Percentiles rank a stretch among this genome's conserved stretches.
phyloP scores from a whole-genome alignment of 2,329 filamentous ascomycete genomes.

The Alternaria solani region DNA sequence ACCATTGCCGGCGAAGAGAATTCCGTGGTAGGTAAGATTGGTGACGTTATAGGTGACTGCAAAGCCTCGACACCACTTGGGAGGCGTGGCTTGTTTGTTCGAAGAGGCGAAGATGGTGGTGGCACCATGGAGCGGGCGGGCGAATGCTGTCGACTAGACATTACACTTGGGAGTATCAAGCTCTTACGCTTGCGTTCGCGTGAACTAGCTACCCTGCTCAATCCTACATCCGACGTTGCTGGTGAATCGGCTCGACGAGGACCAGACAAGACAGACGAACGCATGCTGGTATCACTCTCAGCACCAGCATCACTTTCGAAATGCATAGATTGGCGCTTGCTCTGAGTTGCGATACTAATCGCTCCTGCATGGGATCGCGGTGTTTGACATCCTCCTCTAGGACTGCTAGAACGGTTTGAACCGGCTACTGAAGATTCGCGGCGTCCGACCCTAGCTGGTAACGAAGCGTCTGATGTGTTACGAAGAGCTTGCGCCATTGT shows the following conservation, averaged over 20 bases:
- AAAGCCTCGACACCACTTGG: slow-evolving; percentile 69
- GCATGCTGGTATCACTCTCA: slow-evolving; percentile 86
- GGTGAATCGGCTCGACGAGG: slow-evolving; percentile 85
- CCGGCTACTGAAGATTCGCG: slow-evolving; percentile 70
- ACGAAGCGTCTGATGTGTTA: slow-evolving; percentile 60
- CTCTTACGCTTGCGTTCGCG: slow-evolving; percentile 87
- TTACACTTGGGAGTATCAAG: slow-evolving; percentile 79
- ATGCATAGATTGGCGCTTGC: slow-evolving; percentile 78
- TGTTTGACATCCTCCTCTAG: slow-evolving; percentile 81
- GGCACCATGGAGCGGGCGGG: slow-evolving; percentile 75
- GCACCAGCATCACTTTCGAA: slow-evolving; percentile 85
- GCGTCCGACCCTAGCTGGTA: slow-evolving; percentile 56
- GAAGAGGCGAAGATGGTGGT: slow-evolving; percentile 81
- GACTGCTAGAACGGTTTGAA: slow-evolving; percentile 88
- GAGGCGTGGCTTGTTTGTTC: slow-evolving; percentile 82
- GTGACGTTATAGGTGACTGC: slow-evolving; percentile 87
- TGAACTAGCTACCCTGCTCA: slow-evolving; percentile 78
- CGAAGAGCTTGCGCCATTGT: slow-evolving; percentile 65
- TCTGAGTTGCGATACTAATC: slow-evolving; percentile 65
- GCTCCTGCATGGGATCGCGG: slow-evolving; percentile 80
- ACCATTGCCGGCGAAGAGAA: slow-evolving; percentile 75
- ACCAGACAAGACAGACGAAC: slow-evolving; percentile 78
- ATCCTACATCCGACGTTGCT: slow-evolving; percentile 77
- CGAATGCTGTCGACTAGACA: slow-evolving; percentile 86
- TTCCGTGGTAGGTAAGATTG: slow-evolving; percentile 83